phyloP scores from a whole-genome alignment of 768 basidiomycete species.

The Serendipita vermifera region DNA sequence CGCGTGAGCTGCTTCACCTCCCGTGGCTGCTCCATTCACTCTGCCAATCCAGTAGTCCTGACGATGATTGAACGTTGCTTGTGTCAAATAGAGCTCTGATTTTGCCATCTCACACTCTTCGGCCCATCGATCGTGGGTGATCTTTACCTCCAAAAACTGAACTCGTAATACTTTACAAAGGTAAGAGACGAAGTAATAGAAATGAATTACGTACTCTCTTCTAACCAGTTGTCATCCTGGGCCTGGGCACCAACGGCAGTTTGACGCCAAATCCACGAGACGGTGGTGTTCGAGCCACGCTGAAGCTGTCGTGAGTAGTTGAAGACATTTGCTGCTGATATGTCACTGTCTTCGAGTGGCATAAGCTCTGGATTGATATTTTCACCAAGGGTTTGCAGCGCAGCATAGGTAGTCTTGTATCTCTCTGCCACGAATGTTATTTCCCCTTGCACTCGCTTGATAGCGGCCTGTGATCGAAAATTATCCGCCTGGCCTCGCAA shows the following conservation, averaged over 20 bases:
- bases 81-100: not conserved
- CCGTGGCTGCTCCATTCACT: not conserved
- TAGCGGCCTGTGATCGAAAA: not conserved
- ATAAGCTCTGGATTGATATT: not conserved
- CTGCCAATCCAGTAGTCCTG: not conserved
- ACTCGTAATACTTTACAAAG: not conserved
- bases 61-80: not conserved
- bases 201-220: not conserved
- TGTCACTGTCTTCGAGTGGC: not conserved
- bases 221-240: not conserved
- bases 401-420: not conserved
- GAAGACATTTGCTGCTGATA: not conserved
- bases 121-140: not conserved
- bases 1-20: not conserved
- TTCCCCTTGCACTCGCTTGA: not conserved
- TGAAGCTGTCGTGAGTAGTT: not conserved
- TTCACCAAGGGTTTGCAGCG: not conserved
- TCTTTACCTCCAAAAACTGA: not conserved
- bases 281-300: not conserved
- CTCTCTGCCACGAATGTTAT: not conserved
- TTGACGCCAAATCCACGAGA: not conserved
- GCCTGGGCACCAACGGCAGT: not conserved
- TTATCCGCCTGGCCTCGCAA: not conserved
- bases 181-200: not conserved
- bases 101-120: not conserved